phyloP scores from a whole-genome alignment of 2,329 filamentous ascomycete genomes.

The Fusarium bulbicola region DNA sequence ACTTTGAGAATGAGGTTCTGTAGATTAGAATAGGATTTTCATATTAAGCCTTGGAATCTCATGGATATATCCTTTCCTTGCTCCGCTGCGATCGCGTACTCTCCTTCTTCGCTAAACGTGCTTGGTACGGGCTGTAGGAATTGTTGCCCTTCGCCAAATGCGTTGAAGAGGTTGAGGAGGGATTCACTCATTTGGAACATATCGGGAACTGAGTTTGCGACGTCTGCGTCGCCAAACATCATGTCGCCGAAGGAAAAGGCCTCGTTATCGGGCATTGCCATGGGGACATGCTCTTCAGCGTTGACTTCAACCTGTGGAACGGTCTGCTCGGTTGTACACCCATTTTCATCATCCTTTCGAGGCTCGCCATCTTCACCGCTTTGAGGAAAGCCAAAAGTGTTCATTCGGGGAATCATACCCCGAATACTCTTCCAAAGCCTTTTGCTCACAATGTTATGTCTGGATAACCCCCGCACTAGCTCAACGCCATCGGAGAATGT shows the following conservation, averaged over 20 bases:
- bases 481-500: constrained; percentile 47
- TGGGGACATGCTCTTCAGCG: not conserved
- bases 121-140: constrained; percentile 25
- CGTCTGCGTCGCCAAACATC: constrained; percentile 16
- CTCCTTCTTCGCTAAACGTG: constrained; percentile 19
- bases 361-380: constrained; percentile 4
- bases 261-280: not conserved
- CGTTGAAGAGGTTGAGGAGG: constrained; percentile 49
- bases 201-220: constrained; percentile 41
- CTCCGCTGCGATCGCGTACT: constrained; percentile 1
- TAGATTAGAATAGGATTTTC: not conserved
- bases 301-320: not conserved
- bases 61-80: constrained; percentile 45
- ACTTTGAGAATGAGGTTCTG: constrained; percentile 49
- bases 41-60: constrained; percentile 47
- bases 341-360: not conserved
- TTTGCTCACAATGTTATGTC: constrained; percentile 45
- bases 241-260: constrained; percentile 17
- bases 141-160: constrained; percentile 45
- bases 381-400: constrained; percentile 37
- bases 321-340: accelerated
- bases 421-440: constrained; percentile 50
- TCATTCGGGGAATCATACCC: constrained; percentile 46
- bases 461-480: constrained; percentile 46
- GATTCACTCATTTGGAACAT: constrained; percentile 48